phyloP scores from a whole-genome alignment of 2,329 filamentous ascomycete genomes.

The Delphinella strobiligena region DNA sequence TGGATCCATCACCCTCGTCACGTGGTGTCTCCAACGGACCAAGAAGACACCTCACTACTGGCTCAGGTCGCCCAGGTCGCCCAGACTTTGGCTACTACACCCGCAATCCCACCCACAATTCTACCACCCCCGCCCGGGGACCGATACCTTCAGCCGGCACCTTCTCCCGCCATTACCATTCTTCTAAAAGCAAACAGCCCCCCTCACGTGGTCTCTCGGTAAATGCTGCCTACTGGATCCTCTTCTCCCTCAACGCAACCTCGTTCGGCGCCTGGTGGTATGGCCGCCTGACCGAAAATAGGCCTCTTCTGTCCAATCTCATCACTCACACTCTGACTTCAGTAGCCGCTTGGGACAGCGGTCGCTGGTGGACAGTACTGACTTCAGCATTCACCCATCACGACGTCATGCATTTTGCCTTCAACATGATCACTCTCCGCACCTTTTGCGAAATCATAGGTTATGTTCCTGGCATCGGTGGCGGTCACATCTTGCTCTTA shows the following conservation, averaged over 20 bases:
- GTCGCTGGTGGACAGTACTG: slow-evolving; percentile 26
- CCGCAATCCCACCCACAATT: too few relatives aligned
- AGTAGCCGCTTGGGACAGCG: slow-evolving; percentile 15
- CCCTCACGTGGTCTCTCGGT: neutral
- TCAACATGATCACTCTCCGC: slow-evolving; percentile 31
- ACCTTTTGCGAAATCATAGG: slow-evolving; percentile 25
- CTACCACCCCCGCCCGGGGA: too few relatives aligned
- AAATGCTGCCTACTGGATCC: slow-evolving; percentile 17
- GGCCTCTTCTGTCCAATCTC: slow-evolving; percentile 11
- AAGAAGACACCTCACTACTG: too few relatives aligned
- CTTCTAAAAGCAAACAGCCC: too few relatives aligned
- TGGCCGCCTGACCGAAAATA: slow-evolving; percentile 12
- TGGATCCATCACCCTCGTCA: too few relatives aligned
- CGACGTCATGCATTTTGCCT: slow-evolving; percentile 22
- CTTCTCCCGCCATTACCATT: too few relatives aligned
- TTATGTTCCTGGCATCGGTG: slow-evolving; percentile 17
- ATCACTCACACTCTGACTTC: slow-evolving; percentile 23
- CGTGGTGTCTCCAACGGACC: too few relatives aligned
- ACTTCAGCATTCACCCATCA: slow-evolving; percentile 30
- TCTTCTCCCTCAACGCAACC: slow-evolving; percentile 29
- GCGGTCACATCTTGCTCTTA: slow-evolving; percentile 14
- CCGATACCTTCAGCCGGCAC: too few relatives aligned
- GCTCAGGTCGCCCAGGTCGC: too few relatives aligned
- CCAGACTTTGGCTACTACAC: too few relatives aligned
- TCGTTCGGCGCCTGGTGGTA: slow-evolving; percentile 28